Conservation (phyloP, 192 early-diverging fungal species). For the Coemansia sp. region DNA sequence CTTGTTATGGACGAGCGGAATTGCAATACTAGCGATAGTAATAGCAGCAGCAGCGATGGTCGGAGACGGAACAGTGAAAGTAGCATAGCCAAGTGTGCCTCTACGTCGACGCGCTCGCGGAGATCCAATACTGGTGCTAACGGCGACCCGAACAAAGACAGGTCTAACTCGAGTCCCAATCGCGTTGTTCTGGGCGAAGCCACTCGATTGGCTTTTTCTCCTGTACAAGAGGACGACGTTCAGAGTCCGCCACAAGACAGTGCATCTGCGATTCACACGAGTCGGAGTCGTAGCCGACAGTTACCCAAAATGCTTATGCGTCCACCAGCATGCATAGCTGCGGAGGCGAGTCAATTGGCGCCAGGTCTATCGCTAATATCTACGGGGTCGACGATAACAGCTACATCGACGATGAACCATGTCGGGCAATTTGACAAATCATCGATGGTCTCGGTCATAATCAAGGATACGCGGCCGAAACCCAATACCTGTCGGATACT, state of each 20-base stretch:
- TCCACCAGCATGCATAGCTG: neutral
- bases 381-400: constrained; percentile 6
- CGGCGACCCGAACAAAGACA: neutral
- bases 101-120: neutral
- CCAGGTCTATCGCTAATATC: constrained; percentile 3
- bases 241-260: neutral
- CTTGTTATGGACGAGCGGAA: constrained; percentile 2
- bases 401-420: neutral
- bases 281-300: neutral
- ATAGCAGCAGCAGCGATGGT: constrained; percentile 17
- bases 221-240: neutral
- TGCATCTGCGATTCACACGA: neutral
- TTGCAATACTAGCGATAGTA: constrained; percentile 9
- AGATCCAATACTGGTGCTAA: neutral
- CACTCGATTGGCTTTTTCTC: neutral
- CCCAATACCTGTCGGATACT: neutral
- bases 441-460: neutral
- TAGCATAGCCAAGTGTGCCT: neutral
- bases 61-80: constrained; percentile 6
- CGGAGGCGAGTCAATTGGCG: neutral
- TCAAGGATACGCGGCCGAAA: neutral
- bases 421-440: neutral
- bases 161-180: neutral
- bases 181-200: constrained; percentile 1
- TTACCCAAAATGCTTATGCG: neutral